Evolutionary conservation across 768 basidiomycete genomes (phyloP).

Genomic region (Boletellus emodensis): DNA sequence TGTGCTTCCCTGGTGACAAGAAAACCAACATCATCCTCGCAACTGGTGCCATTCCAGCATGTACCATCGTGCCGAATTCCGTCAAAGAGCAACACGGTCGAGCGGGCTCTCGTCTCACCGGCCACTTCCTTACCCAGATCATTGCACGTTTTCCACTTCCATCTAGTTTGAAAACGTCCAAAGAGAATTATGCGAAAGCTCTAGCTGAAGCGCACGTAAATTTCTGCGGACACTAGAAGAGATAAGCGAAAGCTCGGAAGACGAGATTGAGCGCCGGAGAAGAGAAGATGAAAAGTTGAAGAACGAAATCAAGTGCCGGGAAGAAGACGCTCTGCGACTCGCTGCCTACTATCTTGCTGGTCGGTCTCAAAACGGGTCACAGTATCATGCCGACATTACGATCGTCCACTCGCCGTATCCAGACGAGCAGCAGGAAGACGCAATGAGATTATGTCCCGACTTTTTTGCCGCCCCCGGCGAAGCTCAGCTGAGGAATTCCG

Average conservation of each 20-base stretch:
- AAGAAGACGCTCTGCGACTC: background rate
- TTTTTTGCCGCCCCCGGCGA: constrained; percentile 11
- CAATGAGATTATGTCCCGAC: constrained; percentile 13
- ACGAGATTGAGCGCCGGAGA: too few relatives aligned
- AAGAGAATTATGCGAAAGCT: too few relatives aligned
- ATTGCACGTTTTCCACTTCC: constrained; percentile 6
- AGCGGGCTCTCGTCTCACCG: constrained; percentile 13
- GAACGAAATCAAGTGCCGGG: background rate
- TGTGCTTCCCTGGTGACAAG: constrained; percentile 6
- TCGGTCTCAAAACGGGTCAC: background rate
- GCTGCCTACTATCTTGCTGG: constrained; percentile 10
- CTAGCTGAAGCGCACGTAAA: too few relatives aligned
- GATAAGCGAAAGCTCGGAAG: too few relatives aligned
- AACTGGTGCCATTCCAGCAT: constrained; percentile 16
- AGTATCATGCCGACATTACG: constrained; percentile 12
- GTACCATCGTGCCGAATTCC: constrained; percentile 18
- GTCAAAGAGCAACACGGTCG: constrained; percentile 5
- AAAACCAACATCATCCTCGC: constrained; percentile 19
- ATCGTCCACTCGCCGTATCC: constrained; percentile 7
- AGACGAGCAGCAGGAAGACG: constrained; percentile 6
- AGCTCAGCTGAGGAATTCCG: constrained; percentile 9
- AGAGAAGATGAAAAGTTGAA: background rate
- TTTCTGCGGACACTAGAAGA: too few relatives aligned
- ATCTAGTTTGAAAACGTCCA: too few relatives aligned
- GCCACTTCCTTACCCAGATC: constrained; percentile 14